Evolutionary conservation across 106 monocot species (phyloP).

Genomic region (Acorus calamus): DNA sequence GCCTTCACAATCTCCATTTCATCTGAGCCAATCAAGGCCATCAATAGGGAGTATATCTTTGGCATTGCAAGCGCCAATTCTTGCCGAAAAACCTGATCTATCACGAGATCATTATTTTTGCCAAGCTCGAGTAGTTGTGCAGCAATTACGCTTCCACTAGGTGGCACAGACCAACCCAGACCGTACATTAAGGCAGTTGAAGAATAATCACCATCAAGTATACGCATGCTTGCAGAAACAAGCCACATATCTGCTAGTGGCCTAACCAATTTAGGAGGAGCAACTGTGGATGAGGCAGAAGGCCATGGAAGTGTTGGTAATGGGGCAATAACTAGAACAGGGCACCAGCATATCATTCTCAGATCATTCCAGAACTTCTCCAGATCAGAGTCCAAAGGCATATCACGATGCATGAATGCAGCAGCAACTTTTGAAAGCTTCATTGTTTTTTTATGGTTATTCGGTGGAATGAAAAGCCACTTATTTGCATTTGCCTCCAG

Average conservation of each 20-base stretch:
- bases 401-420: constrained; percentile 23
- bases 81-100: constrained; percentile 74
- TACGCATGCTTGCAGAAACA: constrained; percentile 95
- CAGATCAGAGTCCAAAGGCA: constrained; percentile 27
- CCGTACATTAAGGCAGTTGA: constrained; percentile 58
- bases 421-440: constrained; percentile 37
- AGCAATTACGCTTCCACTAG: constrained; percentile 74
- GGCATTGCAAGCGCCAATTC: constrained; percentile 88
- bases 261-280: constrained; percentile 87
- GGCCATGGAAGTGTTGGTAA: constrained; percentile 87
- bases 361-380: constrained; percentile 91
- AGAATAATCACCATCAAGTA: constrained; percentile 87
- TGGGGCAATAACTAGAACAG: constrained; percentile 66
- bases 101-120: constrained; percentile 89
- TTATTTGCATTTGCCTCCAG: constrained; percentile 84
- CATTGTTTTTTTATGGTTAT: constrained; percentile 25
- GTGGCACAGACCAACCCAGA: constrained; percentile 85
- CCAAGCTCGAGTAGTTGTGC: constrained; percentile 97
- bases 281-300: constrained; percentile 72
- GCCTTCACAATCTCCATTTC: constrained; percentile 99
- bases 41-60: constrained; percentile 67
- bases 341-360: constrained; percentile 95
- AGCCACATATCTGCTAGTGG: constrained; percentile 74
- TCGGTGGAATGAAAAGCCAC: constrained; percentile 35
- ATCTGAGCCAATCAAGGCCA: constrained; percentile 74